Evolutionary conservation across 2,329 filamentous ascomycete species (phyloP), one percentile per base, ranked within the genome.

Genomic region (Monosporascus sp.): DNA sequence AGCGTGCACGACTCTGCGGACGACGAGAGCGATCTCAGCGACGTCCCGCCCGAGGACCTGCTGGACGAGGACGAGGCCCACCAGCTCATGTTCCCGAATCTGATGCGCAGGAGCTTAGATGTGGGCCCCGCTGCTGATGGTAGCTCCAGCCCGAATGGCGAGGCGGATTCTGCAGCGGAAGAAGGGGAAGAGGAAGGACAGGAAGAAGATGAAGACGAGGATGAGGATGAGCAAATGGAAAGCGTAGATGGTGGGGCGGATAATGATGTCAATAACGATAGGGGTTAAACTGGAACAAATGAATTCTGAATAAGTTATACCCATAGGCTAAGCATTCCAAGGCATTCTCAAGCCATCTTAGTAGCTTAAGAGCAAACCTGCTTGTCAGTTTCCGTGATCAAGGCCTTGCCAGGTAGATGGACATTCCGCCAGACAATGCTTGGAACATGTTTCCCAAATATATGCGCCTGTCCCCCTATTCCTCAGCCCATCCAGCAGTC

Each of bases 11-110:
- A 86, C 55, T 85, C 80, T 41, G 84, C 81, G 0, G 84, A 88
- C 56, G 83, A 86, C 51, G 85, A 88, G 66, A 88, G 84, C 62
- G 85, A 88, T 56, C 72, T 88, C 0, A 88, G 83, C 50, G 85
- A 88, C 55, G 79, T 84, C 75, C 82, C 25, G 70, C 78, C 59
- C 7, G 65, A 68, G 37, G 65, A 65, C 52, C 56, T 68, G 9
- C 34, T 67, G 22, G 79, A 84, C 49, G 79, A 83, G 45, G 78
- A 84, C 41, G 75, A 78, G 31, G 79, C 79, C 1, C 72, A 76
- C 1, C 74, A 74, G 14, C 62, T 83, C 27, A 68, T 82, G 68
- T 82, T 82, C 50, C 78, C 79, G 0, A 78, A 78, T 53, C 60
- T 82, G 9, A 63, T 60, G 4, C 53, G 71, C 53, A 68, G 68